Percentiles rank a stretch among this genome's conserved stretches.
These are phyloP conservation scores for Peribolospora baueri DNA, from an alignment of 768 basidiomycete genomes.

Conservation along the genomic window DNA sequence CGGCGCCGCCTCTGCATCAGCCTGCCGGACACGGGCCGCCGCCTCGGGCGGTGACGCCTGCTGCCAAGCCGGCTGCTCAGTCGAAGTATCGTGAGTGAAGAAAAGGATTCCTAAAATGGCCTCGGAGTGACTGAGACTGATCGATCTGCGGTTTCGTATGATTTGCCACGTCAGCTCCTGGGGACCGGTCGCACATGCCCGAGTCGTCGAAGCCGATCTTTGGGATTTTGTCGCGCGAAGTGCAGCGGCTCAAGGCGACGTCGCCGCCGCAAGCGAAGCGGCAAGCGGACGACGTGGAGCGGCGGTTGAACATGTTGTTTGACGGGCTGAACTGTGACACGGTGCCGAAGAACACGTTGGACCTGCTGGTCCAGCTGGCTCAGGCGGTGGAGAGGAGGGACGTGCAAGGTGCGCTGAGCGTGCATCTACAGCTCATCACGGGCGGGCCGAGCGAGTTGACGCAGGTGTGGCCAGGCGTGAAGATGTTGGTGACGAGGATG, in stretches of 20 bases:
- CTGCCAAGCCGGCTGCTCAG: conserved; percentile 21
- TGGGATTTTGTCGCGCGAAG: conserved; percentile 36
- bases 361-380: conserved; percentile 43
- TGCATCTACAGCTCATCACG: conserved; percentile 69
- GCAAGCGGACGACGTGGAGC: conserved; percentile 62
- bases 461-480: conserved; percentile 68
- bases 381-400: conserved; percentile 61
- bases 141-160: too few relatives aligned
- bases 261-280: conserved; percentile 65
- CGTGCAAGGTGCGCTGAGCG: conserved; percentile 46
- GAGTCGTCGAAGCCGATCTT: conserved; percentile 40
- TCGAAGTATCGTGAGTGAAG: conserved; percentile 37
- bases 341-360: conserved; percentile 41
- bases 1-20: conserved; percentile 25
- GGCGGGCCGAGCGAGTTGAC: conserved; percentile 60
- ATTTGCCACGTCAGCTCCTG: conserved; percentile 33
- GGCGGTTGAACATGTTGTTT: conserved; percentile 60
- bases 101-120: background rate
- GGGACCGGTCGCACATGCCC: conserved; percentile 81
- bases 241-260: conserved; percentile 44
- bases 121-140: background rate
- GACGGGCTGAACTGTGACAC: conserved; percentile 82
- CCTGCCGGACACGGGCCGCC: conserved; percentile 17
- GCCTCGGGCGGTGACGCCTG: conserved; percentile 16
- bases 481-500: conserved; percentile 39